Base-by-base conservation (phyloP, 2,329 filamentous ascomycete genomes). In the Verticillium alfalfae region DNA sequence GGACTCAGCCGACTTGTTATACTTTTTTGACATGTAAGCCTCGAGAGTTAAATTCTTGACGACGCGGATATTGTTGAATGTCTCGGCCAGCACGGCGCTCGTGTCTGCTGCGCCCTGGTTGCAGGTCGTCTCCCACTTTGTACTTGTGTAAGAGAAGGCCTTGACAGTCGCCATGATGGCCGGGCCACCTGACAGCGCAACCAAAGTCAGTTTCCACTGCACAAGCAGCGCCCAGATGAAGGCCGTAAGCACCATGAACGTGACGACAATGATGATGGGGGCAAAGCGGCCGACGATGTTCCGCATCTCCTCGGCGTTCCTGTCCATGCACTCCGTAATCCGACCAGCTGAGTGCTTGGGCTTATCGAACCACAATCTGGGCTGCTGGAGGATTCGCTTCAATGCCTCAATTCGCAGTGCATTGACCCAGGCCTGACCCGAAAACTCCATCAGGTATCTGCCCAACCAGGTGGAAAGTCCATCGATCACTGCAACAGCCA, bases 231-330 rank as follows among this genome's bases (percentile, higher is more conserved):
- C 88, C 93, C 93, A 97, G 2, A 83, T 69, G 7, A 95, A 69
- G 0, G 91, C 87, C n/a, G 89, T 83, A 0, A 76, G 61, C 18
- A 91, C 41, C 82, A 96, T 93, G 59, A 86, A 75, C 0, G 80
- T 70, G 3, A 90, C 87, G 10, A 89, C 84, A 15, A 93, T 79
- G 1, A 89, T 73, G 60, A 90, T 85, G 1, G 90, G 89, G 0
- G 88, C 81, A 69, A 97, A 96, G 1, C 90, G 85, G 2, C 91
- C 90, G 0, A 96, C 81, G 0, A 98, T 78, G 67, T 91, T 93
- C 9, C 91, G 85, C 85, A 95, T 93, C 70, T 97, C 92, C 71
- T 98, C 93, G 0, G 89, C 90, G 68, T 92, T 91, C 16, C 89
- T 84, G 68, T 96, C 92, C 0, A 98, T 81, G 55, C 84, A 89